phyloP scores from a whole-genome alignment of 768 basidiomycete genomes.

The Tricholoma flavovirens region DNA sequence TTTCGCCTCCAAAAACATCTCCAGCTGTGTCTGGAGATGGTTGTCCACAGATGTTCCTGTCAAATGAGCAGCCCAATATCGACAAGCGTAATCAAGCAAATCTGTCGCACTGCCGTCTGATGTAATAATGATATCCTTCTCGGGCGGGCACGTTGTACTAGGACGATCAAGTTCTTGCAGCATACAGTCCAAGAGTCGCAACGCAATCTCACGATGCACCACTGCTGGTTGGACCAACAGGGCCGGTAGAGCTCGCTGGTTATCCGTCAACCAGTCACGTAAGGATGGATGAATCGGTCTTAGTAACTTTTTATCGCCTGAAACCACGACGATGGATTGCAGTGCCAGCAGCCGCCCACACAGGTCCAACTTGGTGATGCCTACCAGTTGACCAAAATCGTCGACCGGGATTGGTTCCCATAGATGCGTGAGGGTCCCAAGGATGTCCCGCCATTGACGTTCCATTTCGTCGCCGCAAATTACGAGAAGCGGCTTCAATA shows the following conservation, averaged over 20 bases:
- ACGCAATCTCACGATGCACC: conserved; percentile 7
- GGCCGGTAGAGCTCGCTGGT: conserved; percentile 1
- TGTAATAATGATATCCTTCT: neutral
- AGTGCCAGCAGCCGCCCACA: conserved; percentile 3
- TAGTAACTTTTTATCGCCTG: conserved; percentile 1
- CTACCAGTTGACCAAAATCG: conserved; percentile 1
- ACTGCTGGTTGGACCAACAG: conserved; percentile 7
- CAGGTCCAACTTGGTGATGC: conserved; percentile 1
- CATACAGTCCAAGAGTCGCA: conserved; percentile 9
- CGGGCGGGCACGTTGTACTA: neutral
- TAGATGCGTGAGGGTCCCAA: conserved; percentile 8
- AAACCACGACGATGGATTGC: conserved; percentile 5
- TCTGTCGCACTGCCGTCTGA: neutral
- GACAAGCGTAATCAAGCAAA: conserved; percentile 14
- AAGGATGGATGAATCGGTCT: conserved; percentile 9
- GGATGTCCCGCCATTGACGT: conserved; percentile 2
- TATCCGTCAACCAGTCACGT: conserved; percentile 10
- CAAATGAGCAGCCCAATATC: conserved; percentile 16
- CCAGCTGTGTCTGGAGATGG: conserved; percentile 5
- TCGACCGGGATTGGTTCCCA: conserved; percentile 4
- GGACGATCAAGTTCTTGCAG: conserved; percentile 3
- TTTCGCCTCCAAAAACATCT: conserved; percentile 9
- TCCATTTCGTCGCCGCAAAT: conserved; percentile 1
- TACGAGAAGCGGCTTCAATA: conserved; percentile 5
- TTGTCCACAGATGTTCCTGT: neutral